phyloP scores from a whole-genome alignment of 495 filamentous ascomycete genomes.

The Penicillium fimorum region DNA sequence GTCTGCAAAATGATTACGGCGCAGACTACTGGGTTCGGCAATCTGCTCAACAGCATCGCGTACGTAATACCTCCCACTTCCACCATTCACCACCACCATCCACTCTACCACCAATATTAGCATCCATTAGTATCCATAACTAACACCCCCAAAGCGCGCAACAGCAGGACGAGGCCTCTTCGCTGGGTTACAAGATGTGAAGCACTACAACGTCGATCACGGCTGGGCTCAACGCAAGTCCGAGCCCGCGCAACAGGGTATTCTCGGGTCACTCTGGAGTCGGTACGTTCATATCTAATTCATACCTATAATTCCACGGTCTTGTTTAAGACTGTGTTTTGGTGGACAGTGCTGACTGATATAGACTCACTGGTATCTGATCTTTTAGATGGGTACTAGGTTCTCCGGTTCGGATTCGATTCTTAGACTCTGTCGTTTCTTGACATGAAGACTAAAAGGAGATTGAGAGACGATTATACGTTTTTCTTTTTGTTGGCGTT shows the following conservation, averaged over 20 bases:
- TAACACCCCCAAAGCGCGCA: slow-evolving; percentile 24
- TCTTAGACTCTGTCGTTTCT: not conserved
- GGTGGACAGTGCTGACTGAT: slow-evolving; percentile 1
- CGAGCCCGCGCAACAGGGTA: slow-evolving; percentile 10
- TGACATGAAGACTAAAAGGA: not conserved
- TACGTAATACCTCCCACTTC: slow-evolving; percentile 23
- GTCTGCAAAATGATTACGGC: slow-evolving; percentile 43
- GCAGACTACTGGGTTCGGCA: slow-evolving; percentile 41
- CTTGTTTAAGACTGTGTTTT: not conserved
- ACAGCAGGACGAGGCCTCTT: slow-evolving; percentile 46
- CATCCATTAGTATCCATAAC: not conserved
- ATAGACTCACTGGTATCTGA: slow-evolving; percentile 13
- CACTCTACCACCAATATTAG: no score
- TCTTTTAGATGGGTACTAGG: not conserved
- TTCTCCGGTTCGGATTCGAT: not conserved
- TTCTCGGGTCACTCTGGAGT: slow-evolving; percentile 20
- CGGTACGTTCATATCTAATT: slow-evolving; percentile 10
- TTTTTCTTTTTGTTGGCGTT: slow-evolving; percentile 1
- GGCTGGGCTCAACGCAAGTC: slow-evolving; percentile 40
- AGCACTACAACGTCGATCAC: slow-evolving; percentile 44
- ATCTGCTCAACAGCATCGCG: slow-evolving; percentile 19
- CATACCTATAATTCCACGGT: not conserved
- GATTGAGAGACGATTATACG: not conserved
- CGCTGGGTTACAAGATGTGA: slow-evolving; percentile 45
- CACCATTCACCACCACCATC: not conserved